Base-by-base conservation (phyloP, 148 eudicot genomes). In the Arbutus unedo region DNA sequence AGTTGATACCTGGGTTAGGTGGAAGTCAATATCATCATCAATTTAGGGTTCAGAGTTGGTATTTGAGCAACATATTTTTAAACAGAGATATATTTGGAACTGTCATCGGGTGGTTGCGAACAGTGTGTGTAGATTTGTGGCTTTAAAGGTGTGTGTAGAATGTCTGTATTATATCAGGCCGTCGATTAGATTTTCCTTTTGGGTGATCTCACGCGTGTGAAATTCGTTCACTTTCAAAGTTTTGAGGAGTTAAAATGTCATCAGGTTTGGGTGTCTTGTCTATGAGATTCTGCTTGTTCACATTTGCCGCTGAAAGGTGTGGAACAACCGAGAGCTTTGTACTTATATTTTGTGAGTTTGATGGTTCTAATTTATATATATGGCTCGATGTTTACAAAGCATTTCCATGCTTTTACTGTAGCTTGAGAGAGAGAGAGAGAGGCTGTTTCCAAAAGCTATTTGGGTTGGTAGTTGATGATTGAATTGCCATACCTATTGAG, bases 381-480 rank as follows among this genome's bases (percentile, higher is more conserved):
- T 31, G 38, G 38, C 38, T 31, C 38, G 38, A 31, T 31, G 1
- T 31, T 31, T 31, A 31, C 38, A 1, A 31, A 31, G 38, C 38
- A 31, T 73, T 73, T 45, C 9, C 23, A 59, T 59, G 64, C 25
- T 19, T 19, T 59, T 19, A 31, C 23, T 59, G 64, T 59, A 59
- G 66, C 25, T 59, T 57, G 60, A 56, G 60, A 56, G 59, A 56
- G 57, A 54, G 57, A 54, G 57, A 54, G 16, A 54, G 57, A 54
- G 16, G 13, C 3, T 5, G 60, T 16, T 59, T 59, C 66, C 66
- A n/a, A 59, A 57, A 2, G 77, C 16, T n/a, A 9, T 76, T 25
- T n/a, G 79, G 9, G 79, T 54, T 54, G 47, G 79, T 21, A 38
- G 43, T 31, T 51, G n/a, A 43, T 50, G 62, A 76, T 77, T 77